phyloP scores from a whole-genome alignment of 257 asterid species.

The Solanum neorickii region DNA sequence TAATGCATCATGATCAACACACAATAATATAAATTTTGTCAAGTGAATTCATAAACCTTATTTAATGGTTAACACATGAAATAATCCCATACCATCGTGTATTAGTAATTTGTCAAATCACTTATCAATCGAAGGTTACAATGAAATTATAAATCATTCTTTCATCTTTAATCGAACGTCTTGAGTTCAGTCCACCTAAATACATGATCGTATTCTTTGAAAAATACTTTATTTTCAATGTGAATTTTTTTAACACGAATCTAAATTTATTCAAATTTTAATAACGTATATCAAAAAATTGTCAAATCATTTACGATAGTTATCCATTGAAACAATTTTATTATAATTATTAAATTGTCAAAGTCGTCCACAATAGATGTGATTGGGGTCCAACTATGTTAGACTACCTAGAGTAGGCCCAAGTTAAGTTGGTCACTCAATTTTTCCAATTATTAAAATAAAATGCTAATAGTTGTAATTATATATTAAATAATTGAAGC shows the following conservation, averaged over 20 bases:
- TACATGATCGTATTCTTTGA: too few species aligned
- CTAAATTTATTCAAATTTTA: too few species aligned
- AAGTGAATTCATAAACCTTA: not conserved
- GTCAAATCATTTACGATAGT: not conserved
- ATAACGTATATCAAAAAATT: too few species aligned
- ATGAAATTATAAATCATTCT: rapidly evolving
- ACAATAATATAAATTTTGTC: not conserved
- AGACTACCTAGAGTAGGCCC: not conserved
- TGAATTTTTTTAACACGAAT: rapidly evolving
- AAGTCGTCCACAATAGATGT: not conserved
- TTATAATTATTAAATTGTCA: not conserved
- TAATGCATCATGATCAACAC: not conserved
- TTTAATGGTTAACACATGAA: not conserved
- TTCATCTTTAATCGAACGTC: too few species aligned
- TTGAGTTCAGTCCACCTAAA: too few species aligned
- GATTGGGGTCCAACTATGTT: not conserved
- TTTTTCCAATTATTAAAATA: not conserved
- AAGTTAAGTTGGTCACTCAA: not conserved
- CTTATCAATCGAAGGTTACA: too few species aligned
- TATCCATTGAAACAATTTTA: not conserved
- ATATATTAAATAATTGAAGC: not conserved
- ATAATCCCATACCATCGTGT: not conserved
- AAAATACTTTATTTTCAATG: rapidly evolving
- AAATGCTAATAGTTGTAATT: not conserved
- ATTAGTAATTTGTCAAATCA: not conserved